Conservation (phyloP, 129 eudicot species). For the Silybum marianum region DNA sequence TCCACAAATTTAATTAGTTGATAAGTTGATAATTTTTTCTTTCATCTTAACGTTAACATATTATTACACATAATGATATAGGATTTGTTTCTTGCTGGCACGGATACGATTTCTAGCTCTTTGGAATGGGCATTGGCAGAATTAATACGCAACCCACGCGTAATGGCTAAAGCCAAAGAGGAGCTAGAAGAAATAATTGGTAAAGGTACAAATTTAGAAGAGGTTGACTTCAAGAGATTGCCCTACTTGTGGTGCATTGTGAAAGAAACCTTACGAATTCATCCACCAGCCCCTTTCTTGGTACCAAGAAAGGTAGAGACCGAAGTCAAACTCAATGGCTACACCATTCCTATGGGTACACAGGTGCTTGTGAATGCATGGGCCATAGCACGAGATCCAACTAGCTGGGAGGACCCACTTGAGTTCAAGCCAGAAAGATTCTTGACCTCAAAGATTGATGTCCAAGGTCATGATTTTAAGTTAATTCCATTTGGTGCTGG, state of each 20-base stretch:
- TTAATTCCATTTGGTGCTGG: slow-evolving; percentile 23
- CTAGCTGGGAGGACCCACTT: slow-evolving; percentile 16
- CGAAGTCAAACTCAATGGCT: slow-evolving; percentile 16
- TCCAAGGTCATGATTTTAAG: slow-evolving; percentile 29
- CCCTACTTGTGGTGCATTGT: slow-evolving; percentile 39
- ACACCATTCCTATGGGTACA: slow-evolving; percentile 29
- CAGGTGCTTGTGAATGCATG: slow-evolving; percentile 37
- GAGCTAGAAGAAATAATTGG: slow-evolving; percentile 11
- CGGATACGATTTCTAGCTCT: neutral
- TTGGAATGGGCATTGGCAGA: slow-evolving; percentile 19
- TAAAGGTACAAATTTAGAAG: slow-evolving; percentile 24
- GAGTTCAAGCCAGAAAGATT: slow-evolving; percentile 35
- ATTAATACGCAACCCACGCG: neutral
- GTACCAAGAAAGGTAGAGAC: slow-evolving; percentile 31
- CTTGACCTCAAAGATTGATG: slow-evolving; percentile 15
- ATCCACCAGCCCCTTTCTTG: slow-evolving; percentile 35
- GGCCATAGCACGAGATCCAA: slow-evolving; percentile 37
- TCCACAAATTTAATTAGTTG: no score
- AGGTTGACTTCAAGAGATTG: slow-evolving; percentile 25
- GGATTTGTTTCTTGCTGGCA: neutral
- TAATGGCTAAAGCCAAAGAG: slow-evolving; percentile 1
- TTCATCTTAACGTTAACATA: no score
- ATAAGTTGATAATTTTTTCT: no score
- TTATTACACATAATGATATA: no score
- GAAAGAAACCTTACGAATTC: slow-evolving; percentile 44